Evolutionary conservation across 768 basidiomycete genomes (phyloP).

Genomic region (Lanmaoa rubissima): DNA sequence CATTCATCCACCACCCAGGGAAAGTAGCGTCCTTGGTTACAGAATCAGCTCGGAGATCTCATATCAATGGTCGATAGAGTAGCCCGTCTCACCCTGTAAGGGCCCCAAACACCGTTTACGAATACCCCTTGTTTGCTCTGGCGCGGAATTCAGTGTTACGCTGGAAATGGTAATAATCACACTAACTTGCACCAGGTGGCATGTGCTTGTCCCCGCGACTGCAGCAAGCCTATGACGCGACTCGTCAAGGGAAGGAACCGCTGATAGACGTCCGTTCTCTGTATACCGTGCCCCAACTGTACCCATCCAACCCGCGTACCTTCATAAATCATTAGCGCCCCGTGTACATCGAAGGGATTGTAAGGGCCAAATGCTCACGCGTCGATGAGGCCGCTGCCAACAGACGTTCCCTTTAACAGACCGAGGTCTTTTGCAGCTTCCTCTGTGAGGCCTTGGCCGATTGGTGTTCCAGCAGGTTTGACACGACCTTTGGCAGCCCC

Average conservation of each 20-base stretch:
- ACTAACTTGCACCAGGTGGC: slow-evolving; percentile 84
- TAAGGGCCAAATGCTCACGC: slow-evolving; percentile 52
- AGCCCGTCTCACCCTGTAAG: slow-evolving; percentile 57
- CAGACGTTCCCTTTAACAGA: slow-evolving; percentile 79
- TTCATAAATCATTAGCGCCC: slow-evolving; percentile 22
- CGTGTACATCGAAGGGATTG: background rate
- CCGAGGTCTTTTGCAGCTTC: slow-evolving; percentile 84
- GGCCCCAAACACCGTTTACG: slow-evolving; percentile 92
- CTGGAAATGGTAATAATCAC: background rate
- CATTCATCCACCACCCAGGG: slow-evolving; percentile 99
- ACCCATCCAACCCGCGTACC: slow-evolving; percentile 96
- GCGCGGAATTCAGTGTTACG: background rate
- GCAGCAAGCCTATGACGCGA: slow-evolving; percentile 83
- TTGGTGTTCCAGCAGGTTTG: slow-evolving; percentile 79
- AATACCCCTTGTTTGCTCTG: slow-evolving; percentile 84
- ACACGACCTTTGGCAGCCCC: slow-evolving; percentile 65
- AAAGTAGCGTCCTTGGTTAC: slow-evolving; percentile 73
- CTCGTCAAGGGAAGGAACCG: slow-evolving; percentile 65
- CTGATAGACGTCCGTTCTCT: slow-evolving; percentile 51
- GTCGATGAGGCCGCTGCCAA: slow-evolving; percentile 94
- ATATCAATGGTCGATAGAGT: background rate
- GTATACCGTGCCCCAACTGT: slow-evolving; percentile 81
- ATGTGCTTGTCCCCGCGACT: slow-evolving; percentile 95
- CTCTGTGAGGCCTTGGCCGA: slow-evolving; percentile 79
- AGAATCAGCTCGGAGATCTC: background rate